These are phyloP conservation scores for Stemphylium vesicarium DNA, from an alignment of 2,329 filamentous ascomycete genomes.

Conservation along the genomic window DNA sequence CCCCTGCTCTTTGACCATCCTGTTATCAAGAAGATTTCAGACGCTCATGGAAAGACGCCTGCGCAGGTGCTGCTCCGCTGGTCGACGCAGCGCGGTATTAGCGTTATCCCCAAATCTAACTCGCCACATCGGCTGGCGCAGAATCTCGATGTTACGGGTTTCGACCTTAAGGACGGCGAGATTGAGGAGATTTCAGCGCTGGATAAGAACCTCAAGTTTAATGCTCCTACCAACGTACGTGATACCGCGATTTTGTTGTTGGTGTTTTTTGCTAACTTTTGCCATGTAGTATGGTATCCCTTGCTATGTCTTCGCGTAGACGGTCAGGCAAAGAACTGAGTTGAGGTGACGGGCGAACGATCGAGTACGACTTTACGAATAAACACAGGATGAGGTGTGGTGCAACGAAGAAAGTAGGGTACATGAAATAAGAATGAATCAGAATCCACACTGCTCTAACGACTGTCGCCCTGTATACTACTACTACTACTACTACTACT, in stretches of 20 bases:
- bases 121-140: constrained; percentile 37
- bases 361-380: background rate
- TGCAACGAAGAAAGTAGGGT: no score
- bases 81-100: constrained; percentile 72
- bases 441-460: background rate
- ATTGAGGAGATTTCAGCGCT: constrained; percentile 39
- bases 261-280: constrained; percentile 20
- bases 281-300: constrained; percentile 42
- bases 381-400: background rate
- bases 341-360: no score
- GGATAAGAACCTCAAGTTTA: constrained; percentile 44
- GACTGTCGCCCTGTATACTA: no score
- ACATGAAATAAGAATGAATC: background rate
- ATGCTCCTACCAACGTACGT: constrained; percentile 45
- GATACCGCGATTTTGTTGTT: background rate
- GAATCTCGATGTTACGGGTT: constrained; percentile 43
- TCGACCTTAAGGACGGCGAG: constrained; percentile 39
- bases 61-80: constrained; percentile 86
- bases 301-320: constrained; percentile 45
- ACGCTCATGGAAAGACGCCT: constrained; percentile 68
- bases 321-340: background rate
- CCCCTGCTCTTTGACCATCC: constrained; percentile 44
- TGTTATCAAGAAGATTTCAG: constrained; percentile 72
- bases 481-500: no score
- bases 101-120: constrained; percentile 49